phyloP scores from a whole-genome alignment of 164 flowering plant genomes.

The Kingdonia uniflora region DNA sequence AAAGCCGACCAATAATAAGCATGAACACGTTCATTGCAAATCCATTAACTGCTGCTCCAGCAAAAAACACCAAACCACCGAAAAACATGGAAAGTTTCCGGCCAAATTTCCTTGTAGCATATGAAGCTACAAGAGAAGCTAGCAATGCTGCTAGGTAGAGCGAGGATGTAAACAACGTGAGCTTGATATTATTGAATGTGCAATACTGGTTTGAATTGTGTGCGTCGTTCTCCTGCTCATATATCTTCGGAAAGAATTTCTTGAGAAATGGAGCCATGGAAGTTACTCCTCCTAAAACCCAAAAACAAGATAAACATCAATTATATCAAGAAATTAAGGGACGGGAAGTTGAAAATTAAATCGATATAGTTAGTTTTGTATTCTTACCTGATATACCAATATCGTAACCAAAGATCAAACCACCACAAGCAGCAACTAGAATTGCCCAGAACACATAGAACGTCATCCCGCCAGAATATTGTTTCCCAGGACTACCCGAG shows the following conservation, averaged over 20 bases:
- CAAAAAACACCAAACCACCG: not conserved
- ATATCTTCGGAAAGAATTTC: not conserved
- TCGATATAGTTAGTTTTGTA: not conserved
- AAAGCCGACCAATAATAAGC: not conserved
- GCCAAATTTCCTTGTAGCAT: not conserved
- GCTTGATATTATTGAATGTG: not conserved
- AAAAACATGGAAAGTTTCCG: not conserved
- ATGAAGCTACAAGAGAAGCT: not conserved
- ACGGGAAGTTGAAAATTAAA: not conserved
- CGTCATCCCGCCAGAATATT: not conserved
- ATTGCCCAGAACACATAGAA: not conserved
- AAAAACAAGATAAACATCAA: not conserved
- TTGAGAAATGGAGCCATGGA: not conserved
- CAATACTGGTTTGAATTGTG: not conserved
- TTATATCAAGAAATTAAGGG: not conserved
- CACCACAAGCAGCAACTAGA: slow-evolving; percentile 2
- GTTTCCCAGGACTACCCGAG: not conserved
- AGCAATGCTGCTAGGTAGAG: not conserved
- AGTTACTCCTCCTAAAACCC: slow-evolving; percentile 1
- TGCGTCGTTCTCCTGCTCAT: not conserved
- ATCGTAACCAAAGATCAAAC: slow-evolving; percentile 2
- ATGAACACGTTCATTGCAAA: not conserved
- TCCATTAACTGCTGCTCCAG: not conserved
- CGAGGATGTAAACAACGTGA: not conserved
- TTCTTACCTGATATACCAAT: slow-evolving; percentile 1